Base-by-base conservation (phyloP, 2,329 filamentous ascomycete genomes). In the Exophiala lecanii-corni region DNA sequence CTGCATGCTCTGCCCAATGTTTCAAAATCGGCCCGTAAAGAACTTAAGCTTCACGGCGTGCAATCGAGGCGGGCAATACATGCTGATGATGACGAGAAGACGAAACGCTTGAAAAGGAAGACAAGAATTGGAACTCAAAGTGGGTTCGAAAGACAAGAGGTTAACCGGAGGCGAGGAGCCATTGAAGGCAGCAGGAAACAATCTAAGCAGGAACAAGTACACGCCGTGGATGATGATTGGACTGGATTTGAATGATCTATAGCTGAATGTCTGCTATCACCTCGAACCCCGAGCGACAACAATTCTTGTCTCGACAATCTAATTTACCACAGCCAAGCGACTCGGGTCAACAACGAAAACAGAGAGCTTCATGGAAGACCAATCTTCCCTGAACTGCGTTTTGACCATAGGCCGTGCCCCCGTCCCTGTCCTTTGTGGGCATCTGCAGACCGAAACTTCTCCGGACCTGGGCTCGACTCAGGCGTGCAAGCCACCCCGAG, bases 1-100 rank as follows among this genome's bases (percentile, higher is more conserved):
- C 72, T 97, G 4, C 86, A 95, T 61, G 83, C 87, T 2, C 71
- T 98, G 51, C 92, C 92, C 0, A 83, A 83, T 50, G 79, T 92
- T 15, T 82, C 73, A 56, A 97, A 96, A 73, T 79, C 83, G 38
- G 85, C 89, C 49, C 86, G 84, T 70, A 83, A 91, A 72, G 80
- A 80, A 60, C 65, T 98, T 53, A 94, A 87, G 72, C 79, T 79
- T 60, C 74, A 81, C 53, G 92, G 92, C 4, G 84, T 96, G 7
- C 84, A 89, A 63, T 82, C 79, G 2, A 74, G 89, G 32, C 66
- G 78, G 48, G 64, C 65, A 21, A 57, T 62, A 9, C 67, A 59
- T 7, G 59, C 58, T 2, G 60, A 63, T 34, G 58, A 59, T 5
- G 68, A 68, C 48, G 69, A 68, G 45, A 57, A 61, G 15, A 66